Base-by-base conservation (phyloP, 768 basidiomycete genomes). In the Lactifluus pinguis region DNA sequence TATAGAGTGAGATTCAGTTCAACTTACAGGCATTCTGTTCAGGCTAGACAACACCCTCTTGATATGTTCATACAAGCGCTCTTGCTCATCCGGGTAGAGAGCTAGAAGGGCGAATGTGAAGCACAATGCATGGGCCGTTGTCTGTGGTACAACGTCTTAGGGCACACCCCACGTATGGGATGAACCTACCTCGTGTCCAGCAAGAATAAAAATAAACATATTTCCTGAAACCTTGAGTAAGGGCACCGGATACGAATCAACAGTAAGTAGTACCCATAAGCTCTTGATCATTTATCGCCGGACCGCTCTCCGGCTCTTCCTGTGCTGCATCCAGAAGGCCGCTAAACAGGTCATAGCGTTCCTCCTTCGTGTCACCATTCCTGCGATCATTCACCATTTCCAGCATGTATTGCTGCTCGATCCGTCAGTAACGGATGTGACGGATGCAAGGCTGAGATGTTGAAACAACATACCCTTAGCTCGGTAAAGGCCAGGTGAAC, bases 61-160 rank as follows among this genome's bases (percentile, higher is more conserved):
- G 59, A 76, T 74, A 59, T 72, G 75, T 59, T 71, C 57, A 59
- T 69, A 75, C 34, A 76, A 60, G 49, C 68, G 73, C 53, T 73
- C 76, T 66, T 80, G 79, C 57, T 76, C 72, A 2, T 77, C 75
- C 1, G 69, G 71, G 60, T 75, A 69, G 13, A 79, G 67, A 0
- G 79, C 79, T 3, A 80, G 70, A 50, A 79, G 61, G 4, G 69
- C 78, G 55, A 79, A 71, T 0, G 74, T 62, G 65, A 72, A 77
- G 51, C 69, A 70, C 8, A 78, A 59, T 8, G 76, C 71, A 59
- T 76, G 69, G 10, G 71, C 72, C 0, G 76, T 72, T 4, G 77
- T 76, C 75, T 77, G 41, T 14, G 32, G 13, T 5, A 21, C n/a
- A n/a, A n/a, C 1, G 4, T 41, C 14, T 42, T 25, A 55, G 14